Evolutionary conservation across 495 filamentous ascomycete genomes (phyloP).

Genomic region (Annulohypoxylon maeteangense): DNA sequence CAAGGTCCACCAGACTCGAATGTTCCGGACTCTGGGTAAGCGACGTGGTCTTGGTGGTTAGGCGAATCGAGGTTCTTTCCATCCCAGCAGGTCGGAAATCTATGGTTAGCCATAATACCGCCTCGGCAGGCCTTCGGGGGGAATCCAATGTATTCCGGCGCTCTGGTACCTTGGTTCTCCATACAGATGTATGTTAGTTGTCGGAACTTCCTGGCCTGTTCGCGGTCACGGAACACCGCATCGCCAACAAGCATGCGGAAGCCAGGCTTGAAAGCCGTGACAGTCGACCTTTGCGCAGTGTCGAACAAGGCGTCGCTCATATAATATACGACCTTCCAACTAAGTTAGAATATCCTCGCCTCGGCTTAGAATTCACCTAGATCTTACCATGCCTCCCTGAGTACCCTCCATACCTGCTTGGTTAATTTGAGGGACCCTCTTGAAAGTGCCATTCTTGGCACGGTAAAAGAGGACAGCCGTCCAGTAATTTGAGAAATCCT

Average conservation of each 20-base stretch:
- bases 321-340: conserved; percentile 58
- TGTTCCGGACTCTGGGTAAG: conserved; percentile 53
- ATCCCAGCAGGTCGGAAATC: conserved; percentile 51
- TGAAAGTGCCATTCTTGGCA: conserved; percentile 51
- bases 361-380: neutral
- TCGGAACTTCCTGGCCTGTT: conserved; percentile 49
- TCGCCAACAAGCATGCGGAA: conserved; percentile 58
- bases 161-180: conserved; percentile 43
- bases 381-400: conserved; percentile 52
- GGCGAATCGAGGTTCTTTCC: conserved; percentile 51
- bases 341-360: conserved; percentile 9
- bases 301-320: conserved; percentile 60
- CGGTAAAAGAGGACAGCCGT: conserved; percentile 55
- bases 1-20: conserved; percentile 52
- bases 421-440: conserved; percentile 54
- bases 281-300: conserved; percentile 55
- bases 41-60: conserved; percentile 55
- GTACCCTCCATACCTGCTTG: conserved; percentile 56
- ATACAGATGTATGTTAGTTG: conserved; percentile 54
- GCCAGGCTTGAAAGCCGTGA: conserved; percentile 62
- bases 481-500: conserved; percentile 60
- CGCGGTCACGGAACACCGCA: conserved; percentile 43
- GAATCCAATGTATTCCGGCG: conserved; percentile 36
- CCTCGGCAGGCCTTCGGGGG: conserved; percentile 46
- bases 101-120: conserved; percentile 54